Evolutionary conservation across 208 protist species (phyloP), one percentile per base, ranked within the genome.

Genomic region (Lotmaria passim): DNA sequence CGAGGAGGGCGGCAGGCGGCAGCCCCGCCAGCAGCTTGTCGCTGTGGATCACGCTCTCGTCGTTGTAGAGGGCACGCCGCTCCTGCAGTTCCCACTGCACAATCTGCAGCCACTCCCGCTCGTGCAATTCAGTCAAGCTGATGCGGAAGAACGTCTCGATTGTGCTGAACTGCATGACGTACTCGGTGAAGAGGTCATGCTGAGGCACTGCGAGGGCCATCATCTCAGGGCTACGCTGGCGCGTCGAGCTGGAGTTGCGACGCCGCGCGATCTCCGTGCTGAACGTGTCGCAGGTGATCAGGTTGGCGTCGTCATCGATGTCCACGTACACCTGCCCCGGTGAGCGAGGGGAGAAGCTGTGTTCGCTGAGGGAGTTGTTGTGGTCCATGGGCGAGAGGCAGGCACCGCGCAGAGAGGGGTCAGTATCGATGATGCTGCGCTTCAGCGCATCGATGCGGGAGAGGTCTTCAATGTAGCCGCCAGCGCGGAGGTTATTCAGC

Each of bases 51-150:
- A 69, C 26, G 30, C 14, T 24, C 15, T 36, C 43, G 28, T 70
- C 56, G 21, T 33, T 36, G 33, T 34, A 19, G 43, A 93, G 41
- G 17, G 26, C n/a, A 11, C 55, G 57, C 7, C 76, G 78, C 51
- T 76, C 81, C 43, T 65, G 56, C 48, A 83, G 31, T 61, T 89
- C 81, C 31, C 63, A 59, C 63, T 88, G 79, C 26, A 90, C 43
- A 48, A 90, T 83, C 28, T 74, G 71, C 33, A 90, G 60, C 82
- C 83, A 90, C 75, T 93, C 81, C 44, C 73, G 81, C 64, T 85
- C 82, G 69, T 75, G 51, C 59, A 81, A 74, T 50, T 90, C 83
- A 5, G 44, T 48, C 28, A 93, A 53, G 61, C 57, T 89, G 52
- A 72, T 51, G 30, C 87, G 83, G 46, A 90, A 93, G 52, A 88